A percentile compares a stretch with the other conserved stretches of the same genome.
phyloP scores from a whole-genome alignment of 192 early-diverging fungal species.

The Diversispora epigaea region DNA sequence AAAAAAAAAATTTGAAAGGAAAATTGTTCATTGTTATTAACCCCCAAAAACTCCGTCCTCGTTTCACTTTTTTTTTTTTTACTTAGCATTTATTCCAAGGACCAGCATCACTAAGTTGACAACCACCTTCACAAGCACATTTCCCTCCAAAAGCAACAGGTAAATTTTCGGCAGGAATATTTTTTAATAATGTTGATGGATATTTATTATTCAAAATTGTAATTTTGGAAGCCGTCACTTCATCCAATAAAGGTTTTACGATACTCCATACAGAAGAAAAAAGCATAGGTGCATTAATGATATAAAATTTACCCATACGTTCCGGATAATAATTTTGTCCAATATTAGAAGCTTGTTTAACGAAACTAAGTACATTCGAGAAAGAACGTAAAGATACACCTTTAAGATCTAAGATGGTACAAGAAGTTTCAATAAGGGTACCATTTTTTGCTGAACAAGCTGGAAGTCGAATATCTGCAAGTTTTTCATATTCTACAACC shows the following conservation, averaged over 20 bases:
- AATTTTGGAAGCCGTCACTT: constrained; percentile 57
- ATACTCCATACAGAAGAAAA: constrained; percentile 60
- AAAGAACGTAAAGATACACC: constrained; percentile 68
- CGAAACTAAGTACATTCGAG: constrained; percentile 56
- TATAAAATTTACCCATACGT: constrained; percentile 79
- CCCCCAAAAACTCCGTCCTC: too few species aligned
- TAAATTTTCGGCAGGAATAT: constrained; percentile 47
- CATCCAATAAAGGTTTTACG: constrained; percentile 55
- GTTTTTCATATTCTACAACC: constrained; percentile 72
- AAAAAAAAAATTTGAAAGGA: too few species aligned
- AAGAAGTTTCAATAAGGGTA: constrained; percentile 62
- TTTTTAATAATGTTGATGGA: constrained; percentile 42
- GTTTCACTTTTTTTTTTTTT: too few species aligned
- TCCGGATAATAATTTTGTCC: constrained; percentile 83
- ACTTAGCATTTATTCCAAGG: constrained; percentile 61
- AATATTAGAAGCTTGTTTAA: constrained; percentile 67
- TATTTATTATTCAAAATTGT: constrained; percentile 50
- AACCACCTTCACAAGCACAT: constrained; percentile 49
- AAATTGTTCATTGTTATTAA: too few species aligned
- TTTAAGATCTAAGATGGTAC: constrained; percentile 76
- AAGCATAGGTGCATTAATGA: constrained; percentile 79
- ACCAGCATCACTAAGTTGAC: constrained; percentile 47
- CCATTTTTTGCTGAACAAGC: constrained; percentile 62
- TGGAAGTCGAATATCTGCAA: constrained; percentile 62
- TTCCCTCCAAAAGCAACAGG: constrained; percentile 47